Evolutionary conservation across 129 eudicot genomes (phyloP), one percentile per base, ranked within the genome.

Genomic region (Ambrosia trifida): DNA sequence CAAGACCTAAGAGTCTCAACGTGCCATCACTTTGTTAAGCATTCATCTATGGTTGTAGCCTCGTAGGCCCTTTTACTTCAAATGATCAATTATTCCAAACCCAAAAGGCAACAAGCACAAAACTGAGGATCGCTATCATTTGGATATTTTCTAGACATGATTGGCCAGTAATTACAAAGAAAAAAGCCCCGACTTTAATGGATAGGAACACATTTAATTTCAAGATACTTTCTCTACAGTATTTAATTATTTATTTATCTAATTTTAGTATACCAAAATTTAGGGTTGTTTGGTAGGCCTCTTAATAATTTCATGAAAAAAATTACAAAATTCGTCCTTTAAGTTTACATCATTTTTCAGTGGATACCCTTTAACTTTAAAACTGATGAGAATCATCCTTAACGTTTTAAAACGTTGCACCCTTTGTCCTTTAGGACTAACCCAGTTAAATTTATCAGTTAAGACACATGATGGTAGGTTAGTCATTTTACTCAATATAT

Each of bases 41-140:
- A 63, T 78, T 70, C 3, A 14, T 70, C 77, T 46, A 70, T 70
- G 67, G 60, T 41, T 62, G 77, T 78, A 78, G 77, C 76, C 72
- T 76, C 81, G 81, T 78, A 78, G 77, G 81, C 72, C 81, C 81
- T 61, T 4, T 13, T 62, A 51, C 11, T 63, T 70, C 58, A 78
- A 14, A 30, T 51, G 8, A 51, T 63, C 72, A 78, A 78, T 70
- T 40, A 78, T 70, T 62, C 12, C 41, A 38, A 7, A 61, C 52
- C 7, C 33, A 47, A 50, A 77, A 77, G 40, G 81, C 65, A 70
- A 41, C 41, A 51, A 41, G 51, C 76, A 77, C 71, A 76, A 62
- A 77, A 38, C 4, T 24, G 35, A n/a, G 17, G 38, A 54, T 36
- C 41, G 40, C 74, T 68, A 76, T 57, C 74, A 59, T 76, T 73